Evolutionary conservation across 1,284 basidiomycete species (phyloP).

Genomic region (Fistulinella cinereoalba): DNA sequence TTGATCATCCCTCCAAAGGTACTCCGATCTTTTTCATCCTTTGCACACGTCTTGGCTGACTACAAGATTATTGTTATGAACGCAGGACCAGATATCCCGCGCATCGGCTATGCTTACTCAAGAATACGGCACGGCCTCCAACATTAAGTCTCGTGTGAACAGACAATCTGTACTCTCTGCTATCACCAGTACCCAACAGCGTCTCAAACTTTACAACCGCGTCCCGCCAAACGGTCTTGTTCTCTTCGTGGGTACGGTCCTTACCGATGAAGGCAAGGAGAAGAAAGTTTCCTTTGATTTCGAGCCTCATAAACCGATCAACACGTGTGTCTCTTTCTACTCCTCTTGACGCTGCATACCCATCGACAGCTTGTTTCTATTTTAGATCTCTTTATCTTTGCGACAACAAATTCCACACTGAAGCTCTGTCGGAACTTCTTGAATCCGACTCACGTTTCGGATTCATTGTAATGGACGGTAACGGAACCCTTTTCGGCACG

Average conservation of each 20-base stretch:
- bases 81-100: conserved; percentile 91
- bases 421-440: conserved; percentile 93
- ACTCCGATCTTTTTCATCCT: conserved; percentile 28
- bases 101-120: conserved; percentile 95
- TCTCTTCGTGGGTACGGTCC: conserved; percentile 95
- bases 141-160: conserved; percentile 99
- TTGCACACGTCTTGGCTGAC: not conserved
- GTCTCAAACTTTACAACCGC: conserved; percentile 93
- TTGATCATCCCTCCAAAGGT: conserved; percentile 95
- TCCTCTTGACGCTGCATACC: not conserved
- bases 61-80: not conserved
- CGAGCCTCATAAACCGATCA: conserved; percentile 97
- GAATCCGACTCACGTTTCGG: conserved; percentile 98
- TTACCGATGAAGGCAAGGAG: conserved; percentile 98
- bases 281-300: conserved; percentile 99
- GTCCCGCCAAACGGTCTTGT: conserved; percentile 97
- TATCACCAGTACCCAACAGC: conserved; percentile 98
- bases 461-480: conserved; percentile 99
- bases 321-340: conserved; percentile 66
- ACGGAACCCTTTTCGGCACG: conserved; percentile 94
- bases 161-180: conserved; percentile 96
- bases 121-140: conserved; percentile 96
- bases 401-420: conserved; percentile 99
- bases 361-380: conserved; percentile 6
- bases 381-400: conserved; percentile 93